A percentile compares a stretch with the other conserved stretches of the same genome.
These are phyloP conservation scores for Backusella circina DNA, from an alignment of 192 early-diverging fungal species.

Conservation along the genomic window DNA sequence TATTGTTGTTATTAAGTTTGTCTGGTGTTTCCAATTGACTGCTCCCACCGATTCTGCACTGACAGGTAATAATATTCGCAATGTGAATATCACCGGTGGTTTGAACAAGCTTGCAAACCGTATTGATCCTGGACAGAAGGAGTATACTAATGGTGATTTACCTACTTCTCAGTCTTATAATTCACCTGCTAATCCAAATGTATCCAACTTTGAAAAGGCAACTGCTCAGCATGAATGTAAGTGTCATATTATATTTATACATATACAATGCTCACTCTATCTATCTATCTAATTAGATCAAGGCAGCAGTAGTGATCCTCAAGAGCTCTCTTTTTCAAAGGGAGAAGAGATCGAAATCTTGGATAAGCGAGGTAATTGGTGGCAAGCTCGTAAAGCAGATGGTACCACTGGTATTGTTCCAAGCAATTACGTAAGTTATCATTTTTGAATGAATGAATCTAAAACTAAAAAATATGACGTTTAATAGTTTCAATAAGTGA, in stretches of 20 bases:
- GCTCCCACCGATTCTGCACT: conserved; percentile 53
- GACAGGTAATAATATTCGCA: not conserved
- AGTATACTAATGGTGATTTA: not conserved
- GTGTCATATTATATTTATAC: not conserved
- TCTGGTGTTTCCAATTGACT: conserved; percentile 66
- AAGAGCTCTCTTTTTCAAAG: conserved; percentile 88
- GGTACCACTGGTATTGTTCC: conserved; percentile 85
- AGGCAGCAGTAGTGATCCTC: conserved; percentile 84
- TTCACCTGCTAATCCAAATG: not conserved
- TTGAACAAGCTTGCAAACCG: not conserved
- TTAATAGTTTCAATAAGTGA: not conserved
- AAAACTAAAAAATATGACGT: not conserved
- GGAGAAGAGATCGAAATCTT: conserved; percentile 82
- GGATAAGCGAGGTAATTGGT: conserved; percentile 96
- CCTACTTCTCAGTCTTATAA: not conserved
- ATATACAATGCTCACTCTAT: not conserved
- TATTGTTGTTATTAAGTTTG: conserved; percentile 33
- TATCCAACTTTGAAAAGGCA: not conserved
- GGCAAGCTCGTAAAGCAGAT: conserved; percentile 83
- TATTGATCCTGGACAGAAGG: not conserved
- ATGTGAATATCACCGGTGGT: conserved; percentile 5
- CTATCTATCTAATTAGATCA: conserved; percentile 50
- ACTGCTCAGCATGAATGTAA: conserved; percentile 9
- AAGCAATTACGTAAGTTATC: conserved; percentile 65
- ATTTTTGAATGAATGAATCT: not conserved